Evolutionary conservation across 345 rosid species (phyloP).

Genomic region (Camelina laxa): DNA sequence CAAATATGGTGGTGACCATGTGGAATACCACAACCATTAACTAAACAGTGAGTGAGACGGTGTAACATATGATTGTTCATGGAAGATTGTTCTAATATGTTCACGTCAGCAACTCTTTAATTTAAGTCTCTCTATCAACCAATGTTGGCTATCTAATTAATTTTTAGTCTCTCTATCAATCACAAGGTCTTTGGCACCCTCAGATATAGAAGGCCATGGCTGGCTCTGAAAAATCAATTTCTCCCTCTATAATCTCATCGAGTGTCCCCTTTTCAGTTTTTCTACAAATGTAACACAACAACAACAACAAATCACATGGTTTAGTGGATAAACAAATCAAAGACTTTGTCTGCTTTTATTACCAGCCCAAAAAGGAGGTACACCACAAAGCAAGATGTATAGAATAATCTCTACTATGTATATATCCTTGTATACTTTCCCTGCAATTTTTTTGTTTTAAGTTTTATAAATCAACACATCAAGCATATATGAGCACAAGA

Average conservation of each 20-base stretch:
- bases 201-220: constrained; percentile 88
- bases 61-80: no score
- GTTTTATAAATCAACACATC: constrained; percentile 4
- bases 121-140: no score
- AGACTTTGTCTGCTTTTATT: constrained; percentile 1
- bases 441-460: constrained; percentile 39
- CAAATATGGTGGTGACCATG: no score
- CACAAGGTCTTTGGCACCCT: constrained; percentile 83
- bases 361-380: constrained; percentile 99
- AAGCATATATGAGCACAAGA: constrained; percentile 3
- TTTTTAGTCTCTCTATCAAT: constrained; percentile 2
- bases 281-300: constrained; percentile 51
- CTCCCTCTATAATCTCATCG: constrained; percentile 68
- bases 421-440: constrained; percentile 67
- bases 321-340: not conserved
- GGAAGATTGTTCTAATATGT: no score
- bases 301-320: not conserved
- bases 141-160: no score
- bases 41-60: no score
- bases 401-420: constrained; percentile 67
- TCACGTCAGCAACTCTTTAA: no score
- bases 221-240: constrained; percentile 68
- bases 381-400: constrained; percentile 83
- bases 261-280: constrained; percentile 73
- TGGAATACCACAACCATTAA: no score